Evolutionary conservation across 2,329 filamentous ascomycete genomes (phyloP).

Genomic region (Penicillium sp.): DNA sequence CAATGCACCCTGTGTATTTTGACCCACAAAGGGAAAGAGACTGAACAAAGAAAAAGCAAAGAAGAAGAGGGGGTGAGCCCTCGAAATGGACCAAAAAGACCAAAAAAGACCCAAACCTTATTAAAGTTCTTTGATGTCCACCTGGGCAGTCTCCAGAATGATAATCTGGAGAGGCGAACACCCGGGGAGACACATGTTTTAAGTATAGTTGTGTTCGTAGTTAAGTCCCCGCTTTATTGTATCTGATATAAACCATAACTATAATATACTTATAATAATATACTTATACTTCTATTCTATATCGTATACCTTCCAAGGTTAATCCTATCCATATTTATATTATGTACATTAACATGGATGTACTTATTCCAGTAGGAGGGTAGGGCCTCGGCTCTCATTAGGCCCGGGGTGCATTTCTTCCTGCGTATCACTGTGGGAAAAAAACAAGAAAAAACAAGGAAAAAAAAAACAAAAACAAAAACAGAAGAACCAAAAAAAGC

Average conservation of each 20-base stretch:
- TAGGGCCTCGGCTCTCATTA: conserved; percentile 7
- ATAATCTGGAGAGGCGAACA: conserved; percentile 1
- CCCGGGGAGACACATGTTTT: background rate
- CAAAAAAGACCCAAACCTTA: background rate
- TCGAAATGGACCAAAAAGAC: background rate
- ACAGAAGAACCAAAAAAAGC: background rate
- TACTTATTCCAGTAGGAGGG: background rate
- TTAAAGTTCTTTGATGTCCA: background rate
- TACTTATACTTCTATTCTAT: background rate
- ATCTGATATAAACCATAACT: background rate
- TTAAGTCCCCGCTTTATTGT: background rate
- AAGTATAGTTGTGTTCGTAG: background rate
- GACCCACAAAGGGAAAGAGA: background rate
- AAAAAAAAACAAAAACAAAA: background rate
- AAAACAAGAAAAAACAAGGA: background rate
- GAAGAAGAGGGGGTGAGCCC: background rate
- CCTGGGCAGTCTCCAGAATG: background rate
- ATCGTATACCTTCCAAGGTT: too few species aligned
- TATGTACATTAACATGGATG: too few species aligned
- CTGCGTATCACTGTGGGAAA: background rate
- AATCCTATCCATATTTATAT: too few species aligned
- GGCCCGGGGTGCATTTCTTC: background rate
- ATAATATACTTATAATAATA: background rate
- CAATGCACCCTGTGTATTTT: background rate
- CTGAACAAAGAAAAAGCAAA: background rate